Percentiles rank a stretch among this genome's conserved stretches.
These are phyloP conservation scores for Botrytis elliptica DNA, from an alignment of 2,329 filamentous ascomycete genomes.

Conservation along the genomic window DNA sequence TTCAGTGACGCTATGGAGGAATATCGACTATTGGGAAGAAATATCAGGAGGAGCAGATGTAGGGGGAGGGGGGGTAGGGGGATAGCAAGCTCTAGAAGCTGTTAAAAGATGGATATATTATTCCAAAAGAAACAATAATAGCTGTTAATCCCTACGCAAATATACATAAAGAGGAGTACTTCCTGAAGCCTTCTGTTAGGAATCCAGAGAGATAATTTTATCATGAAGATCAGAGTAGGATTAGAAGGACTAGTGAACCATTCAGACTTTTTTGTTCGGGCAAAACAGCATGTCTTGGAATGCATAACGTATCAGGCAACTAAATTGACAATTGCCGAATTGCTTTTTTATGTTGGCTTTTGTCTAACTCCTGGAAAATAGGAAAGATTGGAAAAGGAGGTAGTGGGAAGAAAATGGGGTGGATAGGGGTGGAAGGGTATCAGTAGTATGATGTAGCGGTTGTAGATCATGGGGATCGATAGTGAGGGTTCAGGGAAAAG, in stretches of 20 bases:
- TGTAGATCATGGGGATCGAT: background rate
- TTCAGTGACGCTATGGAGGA: background rate
- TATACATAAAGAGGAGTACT: background rate
- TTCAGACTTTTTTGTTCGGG: too few species aligned
- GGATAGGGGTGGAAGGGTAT: background rate
- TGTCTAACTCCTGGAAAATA: background rate
- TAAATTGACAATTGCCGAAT: too few species aligned
- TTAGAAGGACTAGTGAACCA: too few species aligned
- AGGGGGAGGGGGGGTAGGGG: too few species aligned
- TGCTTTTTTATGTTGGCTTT: background rate
- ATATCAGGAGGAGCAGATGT: too few species aligned
- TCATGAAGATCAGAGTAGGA: too few species aligned
- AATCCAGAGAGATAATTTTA: background rate
- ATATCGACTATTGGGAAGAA: background rate
- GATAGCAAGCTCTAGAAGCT: too few species aligned
- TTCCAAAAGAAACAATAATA: background rate
- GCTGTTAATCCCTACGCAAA: background rate
- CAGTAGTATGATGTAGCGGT: background rate
- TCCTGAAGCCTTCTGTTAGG: background rate
- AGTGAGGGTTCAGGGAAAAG: background rate
- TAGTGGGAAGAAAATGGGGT: fast-evolving
- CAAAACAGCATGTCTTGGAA: background rate
- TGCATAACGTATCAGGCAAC: background rate
- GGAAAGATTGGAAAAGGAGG: background rate
- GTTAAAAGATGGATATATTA: background rate